Evolutionary conservation across 2,329 filamentous ascomycete species (phyloP).

Genomic region (Cryphonectria naterciae): DNA sequence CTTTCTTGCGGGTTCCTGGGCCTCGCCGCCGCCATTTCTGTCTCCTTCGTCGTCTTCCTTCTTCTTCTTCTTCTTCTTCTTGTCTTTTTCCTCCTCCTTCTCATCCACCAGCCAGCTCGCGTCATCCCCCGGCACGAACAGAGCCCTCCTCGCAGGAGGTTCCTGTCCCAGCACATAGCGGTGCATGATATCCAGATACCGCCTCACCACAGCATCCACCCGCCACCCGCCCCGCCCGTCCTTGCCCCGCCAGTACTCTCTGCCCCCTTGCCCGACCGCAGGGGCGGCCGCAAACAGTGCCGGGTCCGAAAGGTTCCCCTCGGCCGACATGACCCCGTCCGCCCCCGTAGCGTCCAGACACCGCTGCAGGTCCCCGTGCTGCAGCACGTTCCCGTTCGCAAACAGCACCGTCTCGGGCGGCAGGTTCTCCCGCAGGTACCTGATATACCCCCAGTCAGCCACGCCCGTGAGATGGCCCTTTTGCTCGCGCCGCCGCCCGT

Average conservation of each 20-base stretch:
- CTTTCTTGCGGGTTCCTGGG: conserved; percentile 54
- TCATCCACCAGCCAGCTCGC: conserved; percentile 51
- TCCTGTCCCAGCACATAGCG: conserved; percentile 70
- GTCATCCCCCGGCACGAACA: conserved; percentile 71
- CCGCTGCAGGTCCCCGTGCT: conserved; percentile 73
- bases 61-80: conserved; percentile 33
- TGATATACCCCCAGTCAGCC: conserved; percentile 88
- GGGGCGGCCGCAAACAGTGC: conserved; percentile 81
- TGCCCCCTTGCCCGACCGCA: conserved; percentile 63
- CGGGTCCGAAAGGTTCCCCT: conserved; percentile 92
- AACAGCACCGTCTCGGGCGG: conserved; percentile 91
- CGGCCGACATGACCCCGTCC: conserved; percentile 94
- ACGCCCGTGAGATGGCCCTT: conserved; percentile 95
- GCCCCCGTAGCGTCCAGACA: conserved; percentile 85
- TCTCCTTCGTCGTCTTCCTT: too few species aligned
- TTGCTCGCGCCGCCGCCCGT: conserved; percentile 86
- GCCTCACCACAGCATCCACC: conserved; percentile 82
- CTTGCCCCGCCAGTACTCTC: conserved; percentile 84
- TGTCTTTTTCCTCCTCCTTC: conserved; percentile 37
- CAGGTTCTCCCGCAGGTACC: conserved; percentile 79
- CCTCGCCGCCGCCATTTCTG: conserved; percentile 36
- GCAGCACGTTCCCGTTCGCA: conserved; percentile 92
- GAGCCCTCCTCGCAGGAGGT: conserved; percentile 68
- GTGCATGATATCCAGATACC: conserved; percentile 91
- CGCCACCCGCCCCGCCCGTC: conserved; percentile 84